Evolutionary conservation across 345 rosid genomes (phyloP).

Genomic region (Euphorbia lathyris): DNA sequence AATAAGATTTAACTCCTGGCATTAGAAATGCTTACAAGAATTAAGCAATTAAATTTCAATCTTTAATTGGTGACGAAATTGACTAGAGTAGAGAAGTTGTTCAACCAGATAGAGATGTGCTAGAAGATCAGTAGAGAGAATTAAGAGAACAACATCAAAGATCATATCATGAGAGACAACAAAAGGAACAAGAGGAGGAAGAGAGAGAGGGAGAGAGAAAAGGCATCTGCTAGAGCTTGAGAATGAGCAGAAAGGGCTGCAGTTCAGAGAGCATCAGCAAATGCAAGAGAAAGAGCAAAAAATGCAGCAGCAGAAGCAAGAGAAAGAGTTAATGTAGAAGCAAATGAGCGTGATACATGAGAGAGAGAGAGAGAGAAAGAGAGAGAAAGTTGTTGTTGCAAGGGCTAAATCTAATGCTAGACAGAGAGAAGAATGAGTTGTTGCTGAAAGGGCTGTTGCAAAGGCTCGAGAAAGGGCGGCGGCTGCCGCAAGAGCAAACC

Average conservation of each 20-base stretch:
- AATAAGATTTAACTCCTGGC: too few species aligned
- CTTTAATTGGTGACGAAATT: too few species aligned
- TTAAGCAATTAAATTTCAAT: too few species aligned
- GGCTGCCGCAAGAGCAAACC: conserved; percentile 55
- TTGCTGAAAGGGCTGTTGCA: conserved; percentile 62
- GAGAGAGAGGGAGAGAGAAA: conserved; percentile 67
- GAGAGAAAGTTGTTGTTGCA: conserved; percentile 34
- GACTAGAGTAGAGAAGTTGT: conserved; percentile 58
- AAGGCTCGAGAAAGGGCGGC: conserved; percentile 43
- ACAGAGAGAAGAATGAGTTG: conserved; percentile 72
- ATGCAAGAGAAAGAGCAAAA: conserved; percentile 82
- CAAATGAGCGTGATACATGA: conserved; percentile 49
- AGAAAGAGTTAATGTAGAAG: conserved; percentile 59
- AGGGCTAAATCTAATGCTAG: conserved; percentile 45
- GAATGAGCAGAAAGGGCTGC: conserved; percentile 90
- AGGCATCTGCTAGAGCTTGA: conserved; percentile 70
- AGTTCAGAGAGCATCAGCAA: conserved; percentile 85
- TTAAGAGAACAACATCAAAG: conserved; percentile 55
- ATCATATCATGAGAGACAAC: conserved; percentile 48
- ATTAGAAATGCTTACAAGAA: too few species aligned
- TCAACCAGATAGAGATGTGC: conserved; percentile 45
- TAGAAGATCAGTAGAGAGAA: conserved; percentile 57
- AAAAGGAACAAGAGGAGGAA: conserved; percentile 50
- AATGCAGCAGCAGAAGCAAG: conserved; percentile 88
- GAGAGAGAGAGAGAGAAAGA: too few species aligned